These are phyloP conservation scores for Fusarium anguioides DNA, from an alignment of 2,329 filamentous ascomycete genomes.

Conservation along the genomic window DNA sequence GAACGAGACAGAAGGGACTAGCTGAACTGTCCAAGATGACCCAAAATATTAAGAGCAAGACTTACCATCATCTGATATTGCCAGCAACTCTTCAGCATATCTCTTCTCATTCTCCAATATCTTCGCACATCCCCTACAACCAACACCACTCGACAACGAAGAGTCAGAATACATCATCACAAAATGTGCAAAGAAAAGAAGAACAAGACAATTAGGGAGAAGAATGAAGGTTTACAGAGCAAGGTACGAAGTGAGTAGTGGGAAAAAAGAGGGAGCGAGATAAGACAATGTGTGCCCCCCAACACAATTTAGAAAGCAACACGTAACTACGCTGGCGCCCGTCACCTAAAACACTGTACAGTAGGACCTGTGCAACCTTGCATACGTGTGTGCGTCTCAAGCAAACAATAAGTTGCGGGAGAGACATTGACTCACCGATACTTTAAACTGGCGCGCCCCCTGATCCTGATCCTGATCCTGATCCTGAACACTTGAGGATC, in stretches of 20 bases:
- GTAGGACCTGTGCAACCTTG: conserved; percentile 11
- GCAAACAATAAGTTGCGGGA: background rate
- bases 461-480: conserved; percentile 7
- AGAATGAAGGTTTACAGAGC: background rate
- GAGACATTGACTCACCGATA: conserved; percentile 32
- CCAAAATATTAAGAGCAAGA: background rate
- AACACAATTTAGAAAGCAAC: background rate
- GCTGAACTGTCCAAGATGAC: background rate
- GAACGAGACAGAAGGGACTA: background rate
- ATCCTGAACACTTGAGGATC: background rate
- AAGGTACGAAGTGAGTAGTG: background rate
- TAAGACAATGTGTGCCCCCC: background rate
- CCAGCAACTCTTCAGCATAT: background rate
- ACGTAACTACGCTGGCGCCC: background rate
- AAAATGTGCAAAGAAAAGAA: too few species aligned
- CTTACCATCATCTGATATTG: conserved; percentile 17
- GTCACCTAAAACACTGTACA: background rate
- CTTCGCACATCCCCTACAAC: conserved; percentile 42
- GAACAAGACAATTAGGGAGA: background rate
- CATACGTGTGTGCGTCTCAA: conserved; percentile 2
- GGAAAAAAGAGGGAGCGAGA: background rate
- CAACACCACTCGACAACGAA: background rate
- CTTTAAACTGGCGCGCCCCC: conserved; percentile 4
- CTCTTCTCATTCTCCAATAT: conserved; percentile 37
- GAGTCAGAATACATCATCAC: conserved; percentile 17